These are phyloP conservation scores for Amaranthus tricolor DNA, from an alignment of 179 eudicot genomes.

Conservation along the genomic window DNA sequence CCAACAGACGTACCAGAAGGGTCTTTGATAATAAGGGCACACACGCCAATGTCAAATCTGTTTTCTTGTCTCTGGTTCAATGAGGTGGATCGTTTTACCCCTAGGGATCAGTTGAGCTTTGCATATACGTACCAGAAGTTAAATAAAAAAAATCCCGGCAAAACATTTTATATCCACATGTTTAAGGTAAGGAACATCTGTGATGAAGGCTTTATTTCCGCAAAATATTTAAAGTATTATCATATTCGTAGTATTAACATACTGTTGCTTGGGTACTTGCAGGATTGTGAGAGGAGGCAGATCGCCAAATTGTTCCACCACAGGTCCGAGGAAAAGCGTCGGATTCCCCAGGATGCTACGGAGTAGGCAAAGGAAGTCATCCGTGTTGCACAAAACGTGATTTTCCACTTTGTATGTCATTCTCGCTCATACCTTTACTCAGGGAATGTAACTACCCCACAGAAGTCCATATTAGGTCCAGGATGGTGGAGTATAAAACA, in stretches of 20 bases:
- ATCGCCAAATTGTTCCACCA: slow-evolving; percentile 79
- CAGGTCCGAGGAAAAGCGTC: slow-evolving; percentile 57
- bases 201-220: not conserved
- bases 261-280: slow-evolving; percentile 22
- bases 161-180: slow-evolving; percentile 81
- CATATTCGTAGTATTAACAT: slow-evolving; percentile 9
- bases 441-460: slow-evolving; percentile 11
- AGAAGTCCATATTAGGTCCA: slow-evolving; percentile 8
- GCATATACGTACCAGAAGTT: slow-evolving; percentile 82
- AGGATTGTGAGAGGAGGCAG: slow-evolving; percentile 91
- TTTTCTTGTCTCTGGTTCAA: slow-evolving; percentile 95
- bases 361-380: slow-evolving; percentile 31
- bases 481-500: slow-evolving; percentile 15
- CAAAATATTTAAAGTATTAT: not conserved
- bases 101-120: slow-evolving; percentile 89
- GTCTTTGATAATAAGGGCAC: slow-evolving; percentile 83
- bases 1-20: slow-evolving; percentile 94
- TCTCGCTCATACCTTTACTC: slow-evolving; percentile 21
- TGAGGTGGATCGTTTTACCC: slow-evolving; percentile 87
- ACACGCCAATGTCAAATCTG: slow-evolving; percentile 92
- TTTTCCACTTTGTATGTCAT: slow-evolving; percentile 23
- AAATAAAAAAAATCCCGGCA: slow-evolving; percentile 71
- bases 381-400: slow-evolving; percentile 13
- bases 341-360: slow-evolving; percentile 23
- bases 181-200: slow-evolving; percentile 59